Evolutionary conservation across 345 rosid species (phyloP), one percentile per base, ranked within the genome.

Genomic region (Dovyalis caffra): DNA sequence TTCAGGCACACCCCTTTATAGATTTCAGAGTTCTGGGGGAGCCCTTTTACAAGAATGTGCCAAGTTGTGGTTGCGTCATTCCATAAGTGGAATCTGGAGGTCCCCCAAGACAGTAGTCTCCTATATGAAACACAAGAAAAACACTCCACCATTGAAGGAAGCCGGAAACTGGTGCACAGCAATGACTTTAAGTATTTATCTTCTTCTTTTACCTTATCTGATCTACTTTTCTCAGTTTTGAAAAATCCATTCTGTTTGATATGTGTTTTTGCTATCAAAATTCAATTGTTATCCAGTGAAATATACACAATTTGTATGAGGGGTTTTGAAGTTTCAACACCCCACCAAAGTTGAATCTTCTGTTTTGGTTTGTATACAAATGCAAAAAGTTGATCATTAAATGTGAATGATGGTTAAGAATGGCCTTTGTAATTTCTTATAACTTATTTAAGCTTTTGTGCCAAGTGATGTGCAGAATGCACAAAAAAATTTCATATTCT

Each of bases 21-120:
- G 98, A 78, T 91, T 93, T 83, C 98, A 93, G 83, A 87, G 75
- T 74, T 97, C 98, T 90, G 92, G 53, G 99, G 98, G 21, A 95
- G 99, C 85, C 99, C 98, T 1, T 69, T 93, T 66, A 90, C 96
- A 31, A 84, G 98, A 72, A 83, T 93, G 83, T 89, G 86, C 49
- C 98, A 23, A n/a, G n/a, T n/a, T n/a, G n/a, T n/a, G n/a, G n/a
- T n/a, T n/a, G n/a, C n/a, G n/a, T n/a, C n/a, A n/a, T 88, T 88
- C 74, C 88, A 67, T 47, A 95, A 95, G 86, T 78, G 88, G 69
- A 82, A 78, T 71, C 66, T 90, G 72, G 75, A 75, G 74, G 82
- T 87, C 66, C 98, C 98, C 73, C 79, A 68, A 63, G 97, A 92
- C 75, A 77, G 74, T 47, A 86, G 80, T 45, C 88, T 88, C 68